phyloP scores from a whole-genome alignment of 2,329 filamentous ascomycete species.

The Botrytis byssoidea region DNA sequence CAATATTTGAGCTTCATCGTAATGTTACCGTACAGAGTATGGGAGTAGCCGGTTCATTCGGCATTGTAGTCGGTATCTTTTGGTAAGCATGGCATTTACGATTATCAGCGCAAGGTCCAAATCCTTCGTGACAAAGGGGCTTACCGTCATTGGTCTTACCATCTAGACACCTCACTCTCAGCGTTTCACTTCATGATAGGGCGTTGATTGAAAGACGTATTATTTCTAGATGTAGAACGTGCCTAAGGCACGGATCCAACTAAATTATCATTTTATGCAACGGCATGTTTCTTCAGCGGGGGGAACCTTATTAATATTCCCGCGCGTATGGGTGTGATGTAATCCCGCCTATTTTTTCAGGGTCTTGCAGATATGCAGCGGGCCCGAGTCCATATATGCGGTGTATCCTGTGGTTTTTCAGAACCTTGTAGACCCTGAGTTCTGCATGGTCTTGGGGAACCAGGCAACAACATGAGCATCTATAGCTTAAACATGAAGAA shows the following conservation, averaged over 20 bases:
- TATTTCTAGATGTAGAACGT: neutral
- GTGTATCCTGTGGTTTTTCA: neutral
- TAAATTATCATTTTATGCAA: neutral
- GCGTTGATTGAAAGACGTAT: neutral
- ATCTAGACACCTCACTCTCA: neutral
- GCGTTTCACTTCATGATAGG: neutral
- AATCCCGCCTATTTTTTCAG: neutral
- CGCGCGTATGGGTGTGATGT: constrained; percentile 2
- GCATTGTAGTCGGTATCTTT: neutral
- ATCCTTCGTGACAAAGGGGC: neutral
- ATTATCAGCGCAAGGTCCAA: neutral
- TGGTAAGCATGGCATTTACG: neutral
- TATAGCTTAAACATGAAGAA: neutral
- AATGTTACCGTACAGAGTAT: neutral
- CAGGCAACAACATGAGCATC: neutral
- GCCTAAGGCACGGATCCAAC: neutral
- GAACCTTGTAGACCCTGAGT: constrained; percentile 9
- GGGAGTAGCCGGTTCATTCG: neutral
- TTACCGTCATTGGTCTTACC: neutral
- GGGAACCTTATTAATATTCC: neutral
- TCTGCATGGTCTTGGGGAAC: constrained; percentile 7
- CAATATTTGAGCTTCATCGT: neutral
- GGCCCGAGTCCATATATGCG: constrained; percentile 11
- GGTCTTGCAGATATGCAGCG: constrained; percentile 12
- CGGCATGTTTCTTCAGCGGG: neutral